phyloP scores from a whole-genome alignment of 2,329 filamentous ascomycete genomes.

The Pseudogymnoascus sp. region DNA sequence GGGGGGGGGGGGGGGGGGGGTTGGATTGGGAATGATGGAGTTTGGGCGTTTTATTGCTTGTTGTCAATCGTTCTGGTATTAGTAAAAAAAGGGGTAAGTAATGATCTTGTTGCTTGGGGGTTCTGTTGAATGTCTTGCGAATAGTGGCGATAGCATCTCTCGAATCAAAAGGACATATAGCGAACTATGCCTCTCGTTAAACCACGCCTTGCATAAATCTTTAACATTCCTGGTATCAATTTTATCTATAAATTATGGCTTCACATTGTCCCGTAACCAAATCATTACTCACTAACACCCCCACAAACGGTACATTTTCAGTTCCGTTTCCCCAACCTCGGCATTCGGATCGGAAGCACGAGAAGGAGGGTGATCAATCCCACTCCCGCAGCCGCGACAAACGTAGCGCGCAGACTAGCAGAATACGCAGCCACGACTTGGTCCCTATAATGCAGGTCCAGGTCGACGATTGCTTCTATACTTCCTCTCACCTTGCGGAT shows the following conservation, averaged over 20 bases:
- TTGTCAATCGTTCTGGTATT: not conserved
- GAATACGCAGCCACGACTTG: conserved; percentile 52
- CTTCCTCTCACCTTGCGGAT: conserved; percentile 45
- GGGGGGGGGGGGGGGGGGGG: not conserved
- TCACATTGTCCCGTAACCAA: not conserved
- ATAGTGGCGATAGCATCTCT: not conserved
- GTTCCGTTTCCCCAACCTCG: conserved; percentile 41
- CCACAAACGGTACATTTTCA: conserved; percentile 14
- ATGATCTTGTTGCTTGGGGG: not conserved
- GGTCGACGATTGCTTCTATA: conserved; percentile 44
- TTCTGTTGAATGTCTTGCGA: not conserved
- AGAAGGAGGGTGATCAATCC: conserved; percentile 42
- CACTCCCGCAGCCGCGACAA: conserved; percentile 38
- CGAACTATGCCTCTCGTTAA: not conserved
- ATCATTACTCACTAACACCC: not conserved
- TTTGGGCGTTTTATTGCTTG: not conserved
- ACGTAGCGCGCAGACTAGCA: conserved; percentile 40
- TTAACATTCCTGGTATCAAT: not conserved
- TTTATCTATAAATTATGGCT: not conserved
- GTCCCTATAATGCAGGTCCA: conserved; percentile 40
- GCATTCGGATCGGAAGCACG: conserved; percentile 46
- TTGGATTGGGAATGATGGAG: not conserved
- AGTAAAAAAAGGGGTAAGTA: not conserved
- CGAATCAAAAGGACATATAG: not conserved
- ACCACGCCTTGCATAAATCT: not conserved